A percentile compares a stretch with the other conserved stretches of the same genome.
Evolutionary conservation across 2,329 filamentous ascomycete species (phyloP).

Genomic region (Diaporthe aspalathi): DNA sequence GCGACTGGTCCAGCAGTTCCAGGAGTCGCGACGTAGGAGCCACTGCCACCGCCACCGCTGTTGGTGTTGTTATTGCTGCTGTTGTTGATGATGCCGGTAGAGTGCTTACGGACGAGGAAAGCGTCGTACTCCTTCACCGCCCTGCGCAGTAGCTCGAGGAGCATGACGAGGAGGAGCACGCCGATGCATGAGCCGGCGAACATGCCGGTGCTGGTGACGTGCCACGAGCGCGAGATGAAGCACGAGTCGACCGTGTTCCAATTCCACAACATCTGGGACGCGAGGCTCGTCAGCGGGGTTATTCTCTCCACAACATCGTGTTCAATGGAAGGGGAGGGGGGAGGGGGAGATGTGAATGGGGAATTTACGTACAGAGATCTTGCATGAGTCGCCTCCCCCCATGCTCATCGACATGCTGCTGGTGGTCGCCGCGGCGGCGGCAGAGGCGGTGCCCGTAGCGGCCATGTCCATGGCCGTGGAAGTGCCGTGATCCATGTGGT

Average conservation of each 20-base stretch:
- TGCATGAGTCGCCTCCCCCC: constrained; percentile 19
- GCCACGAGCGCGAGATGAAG: constrained; percentile 69
- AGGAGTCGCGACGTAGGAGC: not conserved
- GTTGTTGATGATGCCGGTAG: too few relatives aligned
- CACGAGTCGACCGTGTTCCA: constrained; percentile 66
- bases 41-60: not conserved
- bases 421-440: constrained; percentile 12
- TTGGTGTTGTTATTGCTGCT: not conserved
- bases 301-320: not conserved
- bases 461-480: constrained; percentile 21
- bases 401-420: constrained; percentile 28
- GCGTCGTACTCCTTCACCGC: constrained; percentile 67
- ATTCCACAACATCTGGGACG: constrained; percentile 61
- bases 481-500: not conserved
- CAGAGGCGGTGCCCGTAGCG: not conserved
- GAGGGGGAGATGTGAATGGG: not conserved
- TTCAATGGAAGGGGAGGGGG: not conserved
- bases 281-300: not conserved
- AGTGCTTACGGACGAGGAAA: constrained; percentile 55
- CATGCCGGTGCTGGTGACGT: constrained; percentile 65
- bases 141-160: constrained; percentile 68
- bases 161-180: constrained; percentile 67
- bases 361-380: constrained; percentile 1
- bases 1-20: not conserved
- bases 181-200: constrained; percentile 72